Conservation (phyloP, 2,329 filamentous ascomycete species). For the Plenodomus biglobosus region DNA sequence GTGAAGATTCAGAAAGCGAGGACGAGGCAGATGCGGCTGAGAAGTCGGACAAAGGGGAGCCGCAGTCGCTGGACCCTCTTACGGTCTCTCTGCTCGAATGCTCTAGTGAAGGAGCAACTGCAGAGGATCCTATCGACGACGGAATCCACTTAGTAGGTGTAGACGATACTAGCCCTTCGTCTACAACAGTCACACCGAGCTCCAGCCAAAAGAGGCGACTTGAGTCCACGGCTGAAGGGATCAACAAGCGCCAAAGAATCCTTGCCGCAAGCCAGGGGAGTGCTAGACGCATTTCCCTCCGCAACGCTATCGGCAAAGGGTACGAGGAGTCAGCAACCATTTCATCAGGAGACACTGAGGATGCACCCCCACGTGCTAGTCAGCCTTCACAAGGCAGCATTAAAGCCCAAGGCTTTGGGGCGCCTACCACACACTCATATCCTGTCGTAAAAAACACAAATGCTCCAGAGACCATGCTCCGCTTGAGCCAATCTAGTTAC, state of each 20-base stretch:
- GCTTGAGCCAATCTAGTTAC: constrained; percentile 66
- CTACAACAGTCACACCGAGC: background rate
- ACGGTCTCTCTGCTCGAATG: constrained; percentile 27
- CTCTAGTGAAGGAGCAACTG: constrained; percentile 3
- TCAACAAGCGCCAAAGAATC: constrained; percentile 19
- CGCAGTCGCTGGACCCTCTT: constrained; percentile 34
- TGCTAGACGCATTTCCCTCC: constrained; percentile 13
- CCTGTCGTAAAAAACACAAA: constrained; percentile 76
- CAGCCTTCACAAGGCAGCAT: constrained; percentile 45
- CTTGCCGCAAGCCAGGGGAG: constrained; percentile 9
- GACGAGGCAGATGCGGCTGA: constrained; percentile 24
- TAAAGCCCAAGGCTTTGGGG: constrained; percentile 42
- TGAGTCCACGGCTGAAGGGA: constrained; percentile 7
- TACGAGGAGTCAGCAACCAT: background rate
- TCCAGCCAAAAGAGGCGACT: constrained; percentile 22
- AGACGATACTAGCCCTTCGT: constrained; percentile 2
- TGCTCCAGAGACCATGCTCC: constrained; percentile 62
- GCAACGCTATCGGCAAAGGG: constrained; percentile 5
- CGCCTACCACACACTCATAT: constrained; percentile 60
- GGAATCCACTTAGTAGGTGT: constrained; percentile 22
- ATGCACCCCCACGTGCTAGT: constrained; percentile 15
- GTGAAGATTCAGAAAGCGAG: constrained; percentile 23
- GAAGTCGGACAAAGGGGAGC: constrained; percentile 23
- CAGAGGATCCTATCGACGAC: constrained; percentile 20
- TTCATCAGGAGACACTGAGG: constrained; percentile 5